Percentiles rank a stretch among this genome's conserved stretches.
Evolutionary conservation across 345 rosid species (phyloP).

Genomic region (Salix koriyanagi): DNA sequence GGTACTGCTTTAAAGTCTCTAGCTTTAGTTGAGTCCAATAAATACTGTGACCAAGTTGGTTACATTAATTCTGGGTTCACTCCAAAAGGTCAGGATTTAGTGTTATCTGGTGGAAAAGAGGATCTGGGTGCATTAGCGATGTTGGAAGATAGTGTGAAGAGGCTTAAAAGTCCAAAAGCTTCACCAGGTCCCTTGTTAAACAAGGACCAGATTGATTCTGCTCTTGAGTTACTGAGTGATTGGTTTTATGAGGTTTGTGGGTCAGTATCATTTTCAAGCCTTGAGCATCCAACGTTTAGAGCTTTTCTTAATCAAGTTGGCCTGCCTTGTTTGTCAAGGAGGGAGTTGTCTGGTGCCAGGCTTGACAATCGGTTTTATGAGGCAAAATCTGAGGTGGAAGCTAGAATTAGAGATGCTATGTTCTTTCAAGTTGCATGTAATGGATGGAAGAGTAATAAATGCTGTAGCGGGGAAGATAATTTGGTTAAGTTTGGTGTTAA

Average conservation of each 20-base stretch:
- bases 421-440: slow-evolving; percentile 50
- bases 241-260: slow-evolving; percentile 57
- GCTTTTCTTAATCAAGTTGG: slow-evolving; percentile 53
- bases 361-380: slow-evolving; percentile 40
- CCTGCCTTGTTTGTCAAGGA: slow-evolving; percentile 40
- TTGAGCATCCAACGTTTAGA: slow-evolving; percentile 51
- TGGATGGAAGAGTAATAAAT: slow-evolving; percentile 46
- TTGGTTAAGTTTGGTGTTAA: slow-evolving; percentile 44
- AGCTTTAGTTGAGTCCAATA: slow-evolving; percentile 43
- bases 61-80: slow-evolving; percentile 19
- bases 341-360: slow-evolving; percentile 37
- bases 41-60: slow-evolving; percentile 18
- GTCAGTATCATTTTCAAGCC: slow-evolving; percentile 45
- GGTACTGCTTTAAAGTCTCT: slow-evolving; percentile 28
- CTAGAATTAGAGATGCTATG: slow-evolving; percentile 47
- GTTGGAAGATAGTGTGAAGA: slow-evolving; percentile 57
- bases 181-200: slow-evolving; percentile 45
- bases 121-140: slow-evolving; percentile 49
- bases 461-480: slow-evolving; percentile 34
- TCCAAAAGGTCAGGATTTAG: slow-evolving; percentile 37
- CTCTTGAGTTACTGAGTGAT: slow-evolving; percentile 43
- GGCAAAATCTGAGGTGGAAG: slow-evolving; percentile 45
- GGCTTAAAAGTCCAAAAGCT: slow-evolving; percentile 50
- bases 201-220: slow-evolving; percentile 46
- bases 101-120: slow-evolving; percentile 51